A percentile compares a stretch with the other conserved stretches of the same genome.
Conservation (phyloP, 2,329 filamentous ascomycete genomes). For the Capronia americana region DNA sequence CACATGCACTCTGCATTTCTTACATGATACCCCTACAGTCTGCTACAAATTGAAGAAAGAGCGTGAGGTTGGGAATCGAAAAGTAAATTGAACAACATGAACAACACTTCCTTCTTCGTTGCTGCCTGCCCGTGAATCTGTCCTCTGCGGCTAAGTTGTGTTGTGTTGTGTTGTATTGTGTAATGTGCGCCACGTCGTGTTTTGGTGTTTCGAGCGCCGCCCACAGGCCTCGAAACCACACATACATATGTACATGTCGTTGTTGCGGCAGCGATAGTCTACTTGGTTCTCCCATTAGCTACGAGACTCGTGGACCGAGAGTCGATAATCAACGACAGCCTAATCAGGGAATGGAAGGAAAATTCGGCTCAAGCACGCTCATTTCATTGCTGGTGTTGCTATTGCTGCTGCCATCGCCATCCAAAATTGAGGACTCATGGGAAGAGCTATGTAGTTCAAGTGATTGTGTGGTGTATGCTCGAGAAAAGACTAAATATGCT, state of each 20-base stretch:
- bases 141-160: no score
- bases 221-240: no score
- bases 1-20: neutral
- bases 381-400: neutral
- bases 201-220: no score
- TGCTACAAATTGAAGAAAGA: slow-evolving; percentile 1
- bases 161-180: no score
- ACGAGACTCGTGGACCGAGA: neutral
- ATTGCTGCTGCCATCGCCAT: neutral
- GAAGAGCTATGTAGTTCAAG: no score
- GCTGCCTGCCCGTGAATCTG: neutral
- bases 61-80: neutral
- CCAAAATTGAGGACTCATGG: no score
- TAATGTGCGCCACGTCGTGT: no score
- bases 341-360: neutral
- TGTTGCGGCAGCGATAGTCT: no score
- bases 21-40: slow-evolving; percentile 7
- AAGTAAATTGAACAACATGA: neutral
- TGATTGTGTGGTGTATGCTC: no score
- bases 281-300: neutral
- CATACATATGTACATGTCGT: no score
- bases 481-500: no score
- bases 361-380: neutral
- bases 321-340: no score
- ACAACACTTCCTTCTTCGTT: neutral